A percentile compares a stretch with the other conserved stretches of the same genome.
phyloP scores from a whole-genome alignment of 2,329 filamentous ascomycete species.

The Epichloe festucae region DNA sequence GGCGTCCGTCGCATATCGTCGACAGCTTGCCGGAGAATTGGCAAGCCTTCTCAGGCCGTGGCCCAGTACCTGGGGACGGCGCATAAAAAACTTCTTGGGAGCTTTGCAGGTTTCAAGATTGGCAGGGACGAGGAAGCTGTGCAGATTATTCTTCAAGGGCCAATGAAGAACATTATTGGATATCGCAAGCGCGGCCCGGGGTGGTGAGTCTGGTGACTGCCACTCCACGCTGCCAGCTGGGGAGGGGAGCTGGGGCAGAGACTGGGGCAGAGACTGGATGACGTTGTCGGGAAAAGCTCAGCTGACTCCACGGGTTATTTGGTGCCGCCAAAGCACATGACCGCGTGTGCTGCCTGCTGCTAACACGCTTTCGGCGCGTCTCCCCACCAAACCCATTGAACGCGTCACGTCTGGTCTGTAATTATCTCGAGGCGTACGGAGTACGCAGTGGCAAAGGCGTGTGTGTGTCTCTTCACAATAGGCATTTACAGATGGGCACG shows the following conservation, averaged over 20 bases:
- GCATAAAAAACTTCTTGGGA: slow-evolving; percentile 18
- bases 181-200: neutral
- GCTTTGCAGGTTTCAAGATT: neutral
- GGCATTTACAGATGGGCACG: neutral
- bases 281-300: slow-evolving; percentile 8
- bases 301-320: neutral
- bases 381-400: slow-evolving; percentile 11
- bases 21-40: slow-evolving; percentile 15
- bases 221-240: neutral
- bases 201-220: neutral
- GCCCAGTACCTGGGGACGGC: slow-evolving; percentile 22
- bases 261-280: neutral
- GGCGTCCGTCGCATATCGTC: slow-evolving; percentile 34
- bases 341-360: slow-evolving; percentile 25
- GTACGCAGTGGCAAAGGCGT: neutral
- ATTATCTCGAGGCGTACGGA: neutral
- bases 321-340: slow-evolving; percentile 11
- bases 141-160: neutral
- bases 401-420: neutral
- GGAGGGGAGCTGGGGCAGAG: neutral
- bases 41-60: slow-evolving; percentile 26
- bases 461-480: neutral
- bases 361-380: slow-evolving; percentile 28
- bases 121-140: neutral
- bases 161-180: slow-evolving; percentile 10